Evolutionary conservation across 768 basidiomycete species (phyloP), one percentile per base, ranked within the genome.

Genomic region (Rhizopogon vulgaris): DNA sequence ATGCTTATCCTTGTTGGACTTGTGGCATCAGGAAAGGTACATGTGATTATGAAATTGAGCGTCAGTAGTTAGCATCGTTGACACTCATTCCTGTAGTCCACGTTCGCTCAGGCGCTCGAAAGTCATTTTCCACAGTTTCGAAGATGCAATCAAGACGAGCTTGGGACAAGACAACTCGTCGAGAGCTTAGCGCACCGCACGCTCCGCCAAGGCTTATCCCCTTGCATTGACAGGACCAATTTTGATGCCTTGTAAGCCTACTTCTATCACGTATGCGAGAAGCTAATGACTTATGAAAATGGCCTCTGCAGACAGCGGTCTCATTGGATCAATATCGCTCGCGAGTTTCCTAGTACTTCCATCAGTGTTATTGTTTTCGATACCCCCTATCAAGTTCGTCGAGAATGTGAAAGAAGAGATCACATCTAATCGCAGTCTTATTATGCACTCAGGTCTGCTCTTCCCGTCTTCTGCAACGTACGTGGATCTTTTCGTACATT

Each of bases 321-420:
- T 30, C 72, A 85, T 61, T 92, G 88, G 89, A 84, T 83, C 58
- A 65, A 77, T 56, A 87, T 91, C 54, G 87, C 85, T 12, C 76
- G 71, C 56, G 78, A 79, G 58, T 84, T 82, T 62, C 80, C 83
- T 49, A 78, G 75, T 53, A 83, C 78, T 47, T 67, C 70, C 49
- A 71, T 85, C 53, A 88, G 85, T 80, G 78, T 85, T 68, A 77
- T 91, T 69, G 82, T 86, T 56, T 88, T 90, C 58, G 83, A 89
- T 63, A 86, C 80, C 4, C 84, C 85, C 54, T 84, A 85, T 68
- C 77, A 86, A 69, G 87, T 88, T 60, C 72, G 76, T 60, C 55
- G 55, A 50, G 37, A 36, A 43, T 49, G 17, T 17, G 28, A 24
- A 22, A 39, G 28, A 51, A 41, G 34, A 30, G n/a, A 24, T n/a